Conservation (phyloP, 1,284 basidiomycete species). For the Apiotrichum siamense region DNA sequence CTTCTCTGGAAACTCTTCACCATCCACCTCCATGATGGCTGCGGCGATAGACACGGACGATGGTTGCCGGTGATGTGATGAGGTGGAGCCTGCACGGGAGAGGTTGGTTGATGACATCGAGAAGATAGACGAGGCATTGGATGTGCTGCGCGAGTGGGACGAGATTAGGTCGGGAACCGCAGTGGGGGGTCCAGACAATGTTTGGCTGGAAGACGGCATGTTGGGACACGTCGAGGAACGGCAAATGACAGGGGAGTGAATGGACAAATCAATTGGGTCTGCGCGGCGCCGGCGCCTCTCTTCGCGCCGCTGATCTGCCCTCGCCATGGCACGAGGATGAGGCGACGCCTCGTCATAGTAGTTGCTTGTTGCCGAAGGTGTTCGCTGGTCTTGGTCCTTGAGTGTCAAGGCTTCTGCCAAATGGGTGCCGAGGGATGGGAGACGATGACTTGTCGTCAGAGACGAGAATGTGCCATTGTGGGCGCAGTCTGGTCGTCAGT, state of each 20-base stretch:
- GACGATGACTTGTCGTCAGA: slow-evolving; percentile 35
- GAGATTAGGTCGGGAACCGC: slow-evolving; percentile 32
- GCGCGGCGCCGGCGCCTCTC: slow-evolving; percentile 31
- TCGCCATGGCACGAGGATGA: slow-evolving; percentile 30
- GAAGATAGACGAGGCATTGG: slow-evolving; percentile 27
- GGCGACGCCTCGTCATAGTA: slow-evolving; percentile 34
- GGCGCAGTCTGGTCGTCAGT: slow-evolving; percentile 34
- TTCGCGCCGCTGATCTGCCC: slow-evolving; percentile 36
- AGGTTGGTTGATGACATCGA: slow-evolving; percentile 27
- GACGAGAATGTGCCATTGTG: slow-evolving; percentile 44
- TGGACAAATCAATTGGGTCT: slow-evolving; percentile 16
- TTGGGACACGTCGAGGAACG: slow-evolving; percentile 3
- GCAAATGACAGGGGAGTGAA: slow-evolving; percentile 18
- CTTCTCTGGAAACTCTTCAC: slow-evolving; percentile 18
- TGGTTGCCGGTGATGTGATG: slow-evolving; percentile 25
- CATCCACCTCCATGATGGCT: slow-evolving; percentile 40
- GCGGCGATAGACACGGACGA: slow-evolving; percentile 26
- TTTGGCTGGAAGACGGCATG: neutral
- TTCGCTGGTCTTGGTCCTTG: slow-evolving; percentile 5
- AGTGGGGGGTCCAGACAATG: slow-evolving; percentile 17
- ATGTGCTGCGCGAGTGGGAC: slow-evolving; percentile 32
- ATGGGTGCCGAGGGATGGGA: slow-evolving; percentile 7
- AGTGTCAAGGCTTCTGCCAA: slow-evolving; percentile 13
- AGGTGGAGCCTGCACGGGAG: slow-evolving; percentile 28
- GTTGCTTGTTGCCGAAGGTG: neutral